phyloP scores from a whole-genome alignment of 2,329 filamentous ascomycete species.

The Dothideomycetes sp. region DNA sequence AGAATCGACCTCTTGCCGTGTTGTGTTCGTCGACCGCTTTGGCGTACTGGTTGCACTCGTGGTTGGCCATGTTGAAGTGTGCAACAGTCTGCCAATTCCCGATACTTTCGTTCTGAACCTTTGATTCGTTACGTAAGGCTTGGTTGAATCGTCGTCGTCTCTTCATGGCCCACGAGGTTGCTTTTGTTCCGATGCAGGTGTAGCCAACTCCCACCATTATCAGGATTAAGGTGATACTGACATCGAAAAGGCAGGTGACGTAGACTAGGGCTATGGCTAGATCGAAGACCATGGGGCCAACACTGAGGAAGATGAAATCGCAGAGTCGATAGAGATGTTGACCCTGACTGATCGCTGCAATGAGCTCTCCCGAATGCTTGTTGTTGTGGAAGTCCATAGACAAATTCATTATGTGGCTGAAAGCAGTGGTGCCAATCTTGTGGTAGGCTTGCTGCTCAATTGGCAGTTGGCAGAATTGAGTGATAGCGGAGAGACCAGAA shows the following conservation, averaged over 20 bases:
- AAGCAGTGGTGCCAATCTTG: slow-evolving; percentile 51
- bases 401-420: slow-evolving; percentile 58
- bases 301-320: slow-evolving; percentile 50
- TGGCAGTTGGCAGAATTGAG: slow-evolving; percentile 44
- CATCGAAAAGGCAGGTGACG: slow-evolving; percentile 53
- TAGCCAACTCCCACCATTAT: slow-evolving; percentile 41
- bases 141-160: slow-evolving; percentile 23
- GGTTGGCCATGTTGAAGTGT: slow-evolving; percentile 48
- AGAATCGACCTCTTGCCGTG: slow-evolving; percentile 21
- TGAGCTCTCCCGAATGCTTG: slow-evolving; percentile 55
- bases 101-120: slow-evolving; percentile 49
- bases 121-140: slow-evolving; percentile 39
- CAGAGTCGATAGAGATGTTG: slow-evolving; percentile 50
- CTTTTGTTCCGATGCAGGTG: slow-evolving; percentile 41
- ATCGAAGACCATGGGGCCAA: slow-evolving; percentile 55
- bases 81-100: slow-evolving; percentile 52
- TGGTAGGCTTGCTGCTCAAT: slow-evolving; percentile 50
- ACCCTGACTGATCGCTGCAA: slow-evolving; percentile 56
- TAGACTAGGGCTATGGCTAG: slow-evolving; percentile 52
- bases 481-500: slow-evolving; percentile 43
- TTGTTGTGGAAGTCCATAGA: slow-evolving; percentile 62
- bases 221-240: slow-evolving; percentile 47
- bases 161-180: slow-evolving; percentile 31
- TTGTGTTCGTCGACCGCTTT: slow-evolving; percentile 31
- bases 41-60: slow-evolving; percentile 45